phyloP scores from a whole-genome alignment of 164 flowering plant genomes.

The Paratinospora sagittata region DNA sequence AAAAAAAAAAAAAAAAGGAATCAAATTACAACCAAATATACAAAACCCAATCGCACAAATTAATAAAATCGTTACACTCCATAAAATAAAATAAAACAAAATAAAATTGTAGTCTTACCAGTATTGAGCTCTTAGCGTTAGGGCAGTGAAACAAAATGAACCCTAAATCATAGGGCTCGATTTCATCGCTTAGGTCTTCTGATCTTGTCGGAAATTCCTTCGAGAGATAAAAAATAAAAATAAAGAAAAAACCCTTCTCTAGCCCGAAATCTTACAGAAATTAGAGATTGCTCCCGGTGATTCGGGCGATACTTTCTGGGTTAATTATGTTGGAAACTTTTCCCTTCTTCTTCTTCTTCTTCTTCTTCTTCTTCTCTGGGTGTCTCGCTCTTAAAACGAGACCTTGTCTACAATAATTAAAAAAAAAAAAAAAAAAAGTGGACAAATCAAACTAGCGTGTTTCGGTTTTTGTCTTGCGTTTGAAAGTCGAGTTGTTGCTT shows the following conservation, averaged over 20 bases:
- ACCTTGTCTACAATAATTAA: neutral
- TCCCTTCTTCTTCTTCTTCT: no score
- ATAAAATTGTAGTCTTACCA: conserved; percentile 5
- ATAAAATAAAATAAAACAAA: no score
- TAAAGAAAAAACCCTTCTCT: no score
- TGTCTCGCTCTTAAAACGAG: neutral
- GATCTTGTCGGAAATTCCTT: neutral
- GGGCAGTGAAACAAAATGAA: neutral
- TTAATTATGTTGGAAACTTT: no score
- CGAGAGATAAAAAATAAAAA: neutral
- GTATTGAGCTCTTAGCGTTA: conserved; percentile 2
- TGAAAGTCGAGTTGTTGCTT: no score
- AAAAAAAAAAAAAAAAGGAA: no score
- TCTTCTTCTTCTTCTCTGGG: neutral
- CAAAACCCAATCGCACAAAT: no score
- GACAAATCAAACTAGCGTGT: neutral
- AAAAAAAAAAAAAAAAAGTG: neutral
- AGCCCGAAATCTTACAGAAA: neutral
- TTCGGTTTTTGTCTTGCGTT: conserved; percentile 10
- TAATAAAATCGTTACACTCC: no score
- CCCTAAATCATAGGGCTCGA: conserved; percentile 7
- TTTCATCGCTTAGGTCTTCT: conserved; percentile 12
- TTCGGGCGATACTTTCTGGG: no score
- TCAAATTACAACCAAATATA: no score
- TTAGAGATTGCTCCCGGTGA: no score